A percentile compares a stretch with the other conserved stretches of the same genome.
Conservation (phyloP, 1,284 basidiomycete species). For the Rhodotorula sp. region DNA sequence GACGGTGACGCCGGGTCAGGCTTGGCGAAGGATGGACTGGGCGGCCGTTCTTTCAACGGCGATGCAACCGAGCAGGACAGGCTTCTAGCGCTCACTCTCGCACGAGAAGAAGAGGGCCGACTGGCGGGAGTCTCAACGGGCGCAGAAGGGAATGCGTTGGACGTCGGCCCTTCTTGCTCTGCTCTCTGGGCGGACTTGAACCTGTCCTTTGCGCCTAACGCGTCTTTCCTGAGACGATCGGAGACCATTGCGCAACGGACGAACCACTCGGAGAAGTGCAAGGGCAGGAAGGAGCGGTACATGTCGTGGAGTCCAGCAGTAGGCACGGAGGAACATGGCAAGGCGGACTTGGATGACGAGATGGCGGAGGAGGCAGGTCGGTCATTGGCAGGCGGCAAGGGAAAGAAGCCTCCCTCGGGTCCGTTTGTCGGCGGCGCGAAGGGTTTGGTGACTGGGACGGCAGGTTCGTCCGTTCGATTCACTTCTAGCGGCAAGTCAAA, state of each 20-base stretch:
- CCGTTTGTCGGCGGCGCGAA: neutral
- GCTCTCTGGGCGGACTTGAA: constrained; percentile 14
- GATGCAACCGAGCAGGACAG: neutral
- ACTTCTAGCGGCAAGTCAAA: neutral
- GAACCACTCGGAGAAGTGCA: neutral
- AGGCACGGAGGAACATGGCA: neutral
- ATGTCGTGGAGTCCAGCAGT: neutral
- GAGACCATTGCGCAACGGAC: neutral
- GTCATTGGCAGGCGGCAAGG: neutral
- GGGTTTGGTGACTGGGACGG: neutral
- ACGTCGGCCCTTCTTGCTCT: constrained; percentile 21
- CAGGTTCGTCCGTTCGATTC: neutral
- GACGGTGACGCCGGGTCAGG: neutral
- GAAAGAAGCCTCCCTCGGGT: neutral
- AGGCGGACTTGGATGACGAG: neutral
- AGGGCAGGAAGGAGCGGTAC: neutral
- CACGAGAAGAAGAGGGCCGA: neutral
- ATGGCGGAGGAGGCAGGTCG: neutral
- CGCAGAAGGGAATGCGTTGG: neutral
- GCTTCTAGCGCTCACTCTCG: neutral
- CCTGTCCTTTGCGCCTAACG: neutral
- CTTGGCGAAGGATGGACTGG: neutral
- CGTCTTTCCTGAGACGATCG: neutral
- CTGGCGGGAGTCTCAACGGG: neutral
- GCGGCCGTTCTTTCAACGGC: neutral